A percentile compares a stretch with the other conserved stretches of the same genome.
Conservation (phyloP, 768 basidiomycete species). For the Lentinula raphanica region DNA sequence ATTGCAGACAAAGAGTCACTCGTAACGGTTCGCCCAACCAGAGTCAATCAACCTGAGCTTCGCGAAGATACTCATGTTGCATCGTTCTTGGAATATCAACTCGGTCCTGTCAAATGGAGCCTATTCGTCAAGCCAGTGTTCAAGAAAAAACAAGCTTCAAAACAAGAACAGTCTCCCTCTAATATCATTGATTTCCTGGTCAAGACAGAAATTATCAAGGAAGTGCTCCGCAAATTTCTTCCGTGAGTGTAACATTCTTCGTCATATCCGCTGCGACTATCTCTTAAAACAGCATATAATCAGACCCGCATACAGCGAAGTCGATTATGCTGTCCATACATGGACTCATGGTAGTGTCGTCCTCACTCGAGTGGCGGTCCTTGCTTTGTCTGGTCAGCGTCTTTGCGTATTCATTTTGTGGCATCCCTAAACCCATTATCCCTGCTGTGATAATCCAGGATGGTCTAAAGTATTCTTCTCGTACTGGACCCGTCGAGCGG, state of each 20-base stretch:
- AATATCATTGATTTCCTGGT: constrained; percentile 47
- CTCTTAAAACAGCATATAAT: not conserved
- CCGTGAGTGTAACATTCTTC: constrained; percentile 32
- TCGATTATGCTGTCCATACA: constrained; percentile 40
- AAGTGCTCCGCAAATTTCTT: constrained; percentile 41
- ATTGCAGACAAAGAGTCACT: not conserved
- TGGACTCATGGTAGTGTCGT: constrained; percentile 37
- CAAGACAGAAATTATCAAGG: constrained; percentile 49
- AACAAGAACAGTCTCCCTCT: constrained; percentile 26
- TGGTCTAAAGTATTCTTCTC: constrained; percentile 53
- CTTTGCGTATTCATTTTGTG: not conserved
- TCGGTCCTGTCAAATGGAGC: not conserved
- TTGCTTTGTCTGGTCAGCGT: constrained; percentile 30
- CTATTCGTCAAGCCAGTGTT: not conserved
- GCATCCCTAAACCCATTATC: not conserved
- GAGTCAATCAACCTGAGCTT: not conserved
- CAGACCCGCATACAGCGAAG: constrained; percentile 50
- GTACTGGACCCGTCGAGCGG: constrained; percentile 48
- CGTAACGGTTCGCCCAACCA: not conserved
- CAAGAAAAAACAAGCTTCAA: not conserved
- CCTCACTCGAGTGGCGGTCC: constrained; percentile 42
- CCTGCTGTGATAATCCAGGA: constrained; percentile 16
- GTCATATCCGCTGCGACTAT: not conserved
- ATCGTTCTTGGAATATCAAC: not conserved
- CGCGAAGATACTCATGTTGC: not conserved